These are phyloP conservation scores for Monosporozyma unispora DNA, from an alignment of 805 yeast genomes.

Conservation along the genomic window DNA sequence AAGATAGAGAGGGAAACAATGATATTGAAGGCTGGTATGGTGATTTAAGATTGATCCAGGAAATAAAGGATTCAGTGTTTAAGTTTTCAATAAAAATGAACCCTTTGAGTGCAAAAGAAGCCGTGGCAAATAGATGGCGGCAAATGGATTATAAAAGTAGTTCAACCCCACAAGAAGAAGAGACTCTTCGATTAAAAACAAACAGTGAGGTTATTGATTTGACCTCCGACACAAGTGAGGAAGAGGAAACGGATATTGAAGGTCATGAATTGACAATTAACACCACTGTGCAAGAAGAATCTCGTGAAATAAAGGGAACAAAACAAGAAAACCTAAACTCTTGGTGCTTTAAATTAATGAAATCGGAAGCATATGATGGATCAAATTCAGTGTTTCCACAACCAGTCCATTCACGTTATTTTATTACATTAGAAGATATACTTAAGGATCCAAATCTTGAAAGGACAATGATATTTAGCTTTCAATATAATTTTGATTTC, in stretches of 20 bases:
- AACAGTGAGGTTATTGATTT: slow-evolving; percentile 1
- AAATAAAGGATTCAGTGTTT: too few relatives aligned
- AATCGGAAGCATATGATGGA: slow-evolving; percentile 18
- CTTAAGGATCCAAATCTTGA: slow-evolving; percentile 29
- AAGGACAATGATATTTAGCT: slow-evolving; percentile 41
- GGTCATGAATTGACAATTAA: neutral
- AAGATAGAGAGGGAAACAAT: neutral
- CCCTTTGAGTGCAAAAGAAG: neutral
- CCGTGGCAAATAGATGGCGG: slow-evolving; percentile 1
- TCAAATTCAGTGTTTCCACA: neutral
- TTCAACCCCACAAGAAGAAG: neutral
- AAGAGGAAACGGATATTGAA: neutral
- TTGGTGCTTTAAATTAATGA: slow-evolving; percentile 15
- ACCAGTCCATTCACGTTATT: slow-evolving; percentile 9
- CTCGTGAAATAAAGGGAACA: neutral
- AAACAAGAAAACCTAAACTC: neutral
- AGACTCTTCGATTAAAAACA: neutral
- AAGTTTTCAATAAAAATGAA: too few relatives aligned
- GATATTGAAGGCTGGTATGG: neutral
- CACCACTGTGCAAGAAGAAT: neutral
- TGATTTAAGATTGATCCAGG: too few relatives aligned
- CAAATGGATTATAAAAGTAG: neutral
- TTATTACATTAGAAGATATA: slow-evolving; percentile 25
- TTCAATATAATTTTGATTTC: slow-evolving; percentile 36
- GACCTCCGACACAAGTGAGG: slow-evolving; percentile 1